These are phyloP conservation scores for Exophiala dermatitidis DNA, from an alignment of 2,329 filamentous ascomycete genomes.

Conservation along the genomic window DNA sequence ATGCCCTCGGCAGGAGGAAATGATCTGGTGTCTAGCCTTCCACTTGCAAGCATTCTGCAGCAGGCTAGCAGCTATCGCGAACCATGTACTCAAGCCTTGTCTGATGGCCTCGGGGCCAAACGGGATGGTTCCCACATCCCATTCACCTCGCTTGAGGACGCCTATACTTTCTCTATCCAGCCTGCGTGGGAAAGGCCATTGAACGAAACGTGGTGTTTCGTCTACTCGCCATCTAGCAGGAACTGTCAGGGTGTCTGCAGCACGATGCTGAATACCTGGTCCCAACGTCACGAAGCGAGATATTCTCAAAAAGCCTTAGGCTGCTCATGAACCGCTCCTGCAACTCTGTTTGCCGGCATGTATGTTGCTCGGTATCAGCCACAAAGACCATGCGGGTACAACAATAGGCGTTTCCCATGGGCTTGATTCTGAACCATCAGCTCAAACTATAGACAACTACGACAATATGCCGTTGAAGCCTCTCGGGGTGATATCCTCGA, in stretches of 20 bases:
- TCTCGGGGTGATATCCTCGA: conserved; percentile 32
- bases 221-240: neutral
- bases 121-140: too few species aligned
- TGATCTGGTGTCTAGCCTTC: neutral
- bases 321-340: neutral
- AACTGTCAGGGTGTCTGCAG: neutral
- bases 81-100: neutral
- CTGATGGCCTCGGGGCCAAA: neutral
- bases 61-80: neutral
- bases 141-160: too few species aligned
- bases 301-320: neutral
- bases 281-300: neutral
- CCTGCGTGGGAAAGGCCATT: neutral
- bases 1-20: neutral
- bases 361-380: neutral
- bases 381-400: neutral
- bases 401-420: neutral
- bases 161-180: neutral
- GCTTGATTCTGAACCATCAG: neutral
- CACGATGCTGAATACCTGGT: neutral
- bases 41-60: neutral
- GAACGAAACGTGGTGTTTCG: neutral
- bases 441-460: neutral
- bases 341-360: neutral
- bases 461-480: conserved; percentile 23